Base-by-base conservation (phyloP, 192 early-diverging fungal genomes). In the Coemansia sp. region DNA sequence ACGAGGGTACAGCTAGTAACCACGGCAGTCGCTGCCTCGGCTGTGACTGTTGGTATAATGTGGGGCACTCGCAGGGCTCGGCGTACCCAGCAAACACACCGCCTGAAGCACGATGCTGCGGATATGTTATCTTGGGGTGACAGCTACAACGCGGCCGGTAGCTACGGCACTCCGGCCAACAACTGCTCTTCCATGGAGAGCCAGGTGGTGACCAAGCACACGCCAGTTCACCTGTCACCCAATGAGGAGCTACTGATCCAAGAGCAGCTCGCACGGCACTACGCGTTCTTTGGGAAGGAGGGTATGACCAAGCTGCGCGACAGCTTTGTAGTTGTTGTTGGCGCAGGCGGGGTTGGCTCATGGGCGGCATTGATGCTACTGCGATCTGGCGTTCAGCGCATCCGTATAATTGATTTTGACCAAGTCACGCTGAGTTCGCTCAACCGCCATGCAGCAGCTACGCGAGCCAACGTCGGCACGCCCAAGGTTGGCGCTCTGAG, bases 401-500 rank as follows among this genome's bases (percentile, higher is more conserved):
- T 98, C 34, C 85, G 95, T 17, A 70, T 98, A 32, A 94, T 98
- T 53, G 97, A 98, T 58, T 98, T 98, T 80, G 97, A 98, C 77
- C 94, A 97, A 75, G 95, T 98, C 14, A 92, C 94, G 1, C 76
- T 97, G 19, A 93, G 92, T 37, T 87, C 84, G n/a, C 80, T 98
- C 59, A 98, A 98, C 74, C 83, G 96, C 38, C 96, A 98, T 55
- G 93, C 94, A 0, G 92, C 96, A 3, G 95, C 95, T 7, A 91
- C 88, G 0, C 86, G 89, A n/a, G 86, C 84, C 1, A 93, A 93
- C 64, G 93, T 97, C 7, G 94, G 95, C 4, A 93, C 84, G 2
- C 86, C 94, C 42, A 97, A 98, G 77, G 91, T 91, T 0, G 64
- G 70, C 1, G 84, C 88, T 14, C 84, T 98, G 56, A 72, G 83